phyloP scores from a whole-genome alignment of 305 asterid genomes.

The Solanum aculeatissimum region DNA sequence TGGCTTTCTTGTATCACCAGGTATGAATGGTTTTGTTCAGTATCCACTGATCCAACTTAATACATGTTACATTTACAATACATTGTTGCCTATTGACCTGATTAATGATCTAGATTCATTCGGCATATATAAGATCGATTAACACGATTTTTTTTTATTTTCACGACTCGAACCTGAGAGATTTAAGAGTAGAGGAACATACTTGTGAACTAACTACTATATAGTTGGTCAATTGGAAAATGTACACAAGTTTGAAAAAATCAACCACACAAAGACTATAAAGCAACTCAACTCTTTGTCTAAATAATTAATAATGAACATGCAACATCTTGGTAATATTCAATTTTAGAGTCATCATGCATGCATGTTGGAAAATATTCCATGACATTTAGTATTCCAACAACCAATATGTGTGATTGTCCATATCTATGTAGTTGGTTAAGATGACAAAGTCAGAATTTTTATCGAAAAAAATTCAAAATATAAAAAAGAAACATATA shows the following conservation, averaged over 20 bases:
- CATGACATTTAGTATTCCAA: neutral
- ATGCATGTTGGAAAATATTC: neutral
- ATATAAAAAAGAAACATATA: neutral
- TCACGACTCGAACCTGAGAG: neutral
- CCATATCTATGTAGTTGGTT: neutral
- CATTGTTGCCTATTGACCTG: neutral
- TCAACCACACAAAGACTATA: neutral
- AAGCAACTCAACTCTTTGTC: neutral
- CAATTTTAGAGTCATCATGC: neutral
- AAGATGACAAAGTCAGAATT: neutral
- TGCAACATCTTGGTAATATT: slow-evolving; percentile 9
- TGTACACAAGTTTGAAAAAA: neutral
- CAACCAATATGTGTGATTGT: neutral
- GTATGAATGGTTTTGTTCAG: neutral
- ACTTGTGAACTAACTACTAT: neutral
- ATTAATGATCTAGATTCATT: neutral
- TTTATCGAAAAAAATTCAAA: neutral
- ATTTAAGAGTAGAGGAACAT: neutral
- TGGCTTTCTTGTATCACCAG: too few relatives aligned
- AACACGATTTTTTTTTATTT: neutral
- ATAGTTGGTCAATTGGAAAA: slow-evolving; percentile 7
- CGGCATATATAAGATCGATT: neutral
- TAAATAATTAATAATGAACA: neutral
- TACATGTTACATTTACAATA: neutral
- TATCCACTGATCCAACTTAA: neutral